Conservation (phyloP, 768 basidiomycete species). For the Asterophora parasitica region DNA sequence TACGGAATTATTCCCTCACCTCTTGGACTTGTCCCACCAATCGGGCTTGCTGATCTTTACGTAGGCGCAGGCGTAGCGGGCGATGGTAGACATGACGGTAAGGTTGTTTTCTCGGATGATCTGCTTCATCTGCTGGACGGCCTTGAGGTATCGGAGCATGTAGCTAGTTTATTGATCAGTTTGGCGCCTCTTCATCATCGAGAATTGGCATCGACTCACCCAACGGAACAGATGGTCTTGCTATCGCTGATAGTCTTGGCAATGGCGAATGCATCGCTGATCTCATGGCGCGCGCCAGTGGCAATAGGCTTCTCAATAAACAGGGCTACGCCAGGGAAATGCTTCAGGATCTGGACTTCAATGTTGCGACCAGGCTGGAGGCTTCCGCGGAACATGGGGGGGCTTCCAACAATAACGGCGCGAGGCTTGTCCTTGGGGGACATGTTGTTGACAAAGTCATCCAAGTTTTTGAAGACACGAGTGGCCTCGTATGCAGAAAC, state of each 20-base stretch:
- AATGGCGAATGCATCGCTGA: slow-evolving; percentile 65
- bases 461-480: slow-evolving; percentile 75
- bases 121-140: slow-evolving; percentile 94
- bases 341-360: slow-evolving; percentile 80
- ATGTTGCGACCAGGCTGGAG: slow-evolving; percentile 73
- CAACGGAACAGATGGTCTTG: slow-evolving; percentile 81
- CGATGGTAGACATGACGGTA: slow-evolving; percentile 93
- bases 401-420: slow-evolving; percentile 84
- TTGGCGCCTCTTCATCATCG: neutral
- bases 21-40: slow-evolving; percentile 94
- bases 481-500: slow-evolving; percentile 90
- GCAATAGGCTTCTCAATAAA: slow-evolving; percentile 94
- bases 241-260: slow-evolving; percentile 66
- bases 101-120: slow-evolving; percentile 93
- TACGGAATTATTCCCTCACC: slow-evolving; percentile 29
- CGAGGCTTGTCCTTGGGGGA: slow-evolving; percentile 61
- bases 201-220: slow-evolving; percentile 41
- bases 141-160: slow-evolving; percentile 92
- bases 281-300: slow-evolving; percentile 67
- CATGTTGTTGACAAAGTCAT: slow-evolving; percentile 77
- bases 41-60: slow-evolving; percentile 74
- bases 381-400: slow-evolving; percentile 90
- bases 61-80: slow-evolving; percentile 90
- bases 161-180: slow-evolving; percentile 44
- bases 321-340: slow-evolving; percentile 84